Percentiles rank a stretch among this genome's conserved stretches.
Conservation (phyloP, 805 yeast genomes). For the Lipomyces kockii region DNA sequence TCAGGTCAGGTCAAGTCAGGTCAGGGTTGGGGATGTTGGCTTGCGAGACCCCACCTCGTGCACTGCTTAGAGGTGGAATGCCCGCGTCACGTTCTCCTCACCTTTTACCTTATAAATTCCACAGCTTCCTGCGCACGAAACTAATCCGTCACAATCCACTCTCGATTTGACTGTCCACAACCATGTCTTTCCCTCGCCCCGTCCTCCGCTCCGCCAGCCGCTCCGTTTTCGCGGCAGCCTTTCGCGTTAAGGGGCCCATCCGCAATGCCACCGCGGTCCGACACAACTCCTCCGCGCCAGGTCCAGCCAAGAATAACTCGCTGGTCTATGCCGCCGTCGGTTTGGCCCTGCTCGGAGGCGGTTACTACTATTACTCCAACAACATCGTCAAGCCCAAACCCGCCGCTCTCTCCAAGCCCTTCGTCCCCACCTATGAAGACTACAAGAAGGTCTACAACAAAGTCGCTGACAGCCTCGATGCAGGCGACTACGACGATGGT, state of each 20-base stretch:
- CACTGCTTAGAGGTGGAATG: no score
- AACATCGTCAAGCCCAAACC: constrained; percentile 40
- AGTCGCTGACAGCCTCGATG: constrained; percentile 47
- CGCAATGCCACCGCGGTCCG: constrained; percentile 16
- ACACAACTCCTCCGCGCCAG: constrained; percentile 4
- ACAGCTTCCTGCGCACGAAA: not conserved
- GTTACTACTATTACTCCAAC: constrained; percentile 43
- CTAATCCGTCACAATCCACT: not conserved
- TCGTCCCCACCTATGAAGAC: constrained; percentile 50
- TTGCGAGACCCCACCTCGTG: no score
- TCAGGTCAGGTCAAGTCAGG: no score
- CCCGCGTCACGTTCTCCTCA: not conserved
- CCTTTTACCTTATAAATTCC: not conserved
- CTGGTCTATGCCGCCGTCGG: constrained; percentile 18
- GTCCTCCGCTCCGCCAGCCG: constrained; percentile 18
- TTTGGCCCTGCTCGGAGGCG: constrained; percentile 39
- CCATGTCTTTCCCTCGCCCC: constrained; percentile 15
- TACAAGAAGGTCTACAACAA: constrained; percentile 65
- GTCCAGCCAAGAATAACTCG: constrained; percentile 16
- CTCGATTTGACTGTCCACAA: not conserved
- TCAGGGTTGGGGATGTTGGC: no score
- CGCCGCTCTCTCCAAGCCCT: constrained; percentile 43
- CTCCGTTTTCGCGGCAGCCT: constrained; percentile 12
- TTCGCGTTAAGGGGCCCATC: constrained; percentile 3
- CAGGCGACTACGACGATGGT: constrained; percentile 63